These are phyloP conservation scores for Hymenoscyphus occultus DNA, from an alignment of 2,329 filamentous ascomycete genomes.

Conservation along the genomic window DNA sequence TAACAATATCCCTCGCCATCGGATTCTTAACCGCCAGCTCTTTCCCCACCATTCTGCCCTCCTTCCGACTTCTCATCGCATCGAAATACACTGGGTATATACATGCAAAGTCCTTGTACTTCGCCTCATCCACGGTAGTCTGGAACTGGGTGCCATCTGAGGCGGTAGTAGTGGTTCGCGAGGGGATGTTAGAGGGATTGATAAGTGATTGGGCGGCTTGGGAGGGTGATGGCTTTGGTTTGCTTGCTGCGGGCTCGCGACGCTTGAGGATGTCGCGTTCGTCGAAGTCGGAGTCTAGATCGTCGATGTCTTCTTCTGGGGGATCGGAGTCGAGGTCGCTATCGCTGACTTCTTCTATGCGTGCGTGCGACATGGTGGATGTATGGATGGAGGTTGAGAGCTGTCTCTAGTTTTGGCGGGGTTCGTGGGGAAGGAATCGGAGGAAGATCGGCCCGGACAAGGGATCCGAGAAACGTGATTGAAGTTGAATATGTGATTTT, in stretches of 20 bases:
- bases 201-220: conserved; percentile 39
- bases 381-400: conserved; percentile 14
- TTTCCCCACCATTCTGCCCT: conserved; percentile 75
- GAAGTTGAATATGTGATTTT: neutral
- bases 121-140: conserved; percentile 46
- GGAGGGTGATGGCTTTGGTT: conserved; percentile 33
- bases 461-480: neutral
- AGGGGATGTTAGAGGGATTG: conserved; percentile 41
- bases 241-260: conserved; percentile 15
- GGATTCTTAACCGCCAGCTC: conserved; percentile 78
- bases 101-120: conserved; percentile 77
- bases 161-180: conserved; percentile 37
- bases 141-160: conserved; percentile 39
- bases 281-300: conserved; percentile 57
- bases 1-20: conserved; percentile 82
- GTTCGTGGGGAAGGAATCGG: conserved; percentile 14
- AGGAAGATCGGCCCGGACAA: conserved; percentile 3
- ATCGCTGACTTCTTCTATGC: conserved; percentile 90
- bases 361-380: conserved; percentile 71
- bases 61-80: conserved; percentile 64
- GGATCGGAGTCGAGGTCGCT: conserved; percentile 71
- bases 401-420: conserved; percentile 15
- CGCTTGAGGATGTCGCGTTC: conserved; percentile 41
- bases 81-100: conserved; percentile 98
- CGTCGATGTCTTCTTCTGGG: conserved; percentile 76